Evolutionary conservation across 768 basidiomycete species (phyloP), one percentile per base, ranked within the genome.

Genomic region (Asterophora lycoperdoides): DNA sequence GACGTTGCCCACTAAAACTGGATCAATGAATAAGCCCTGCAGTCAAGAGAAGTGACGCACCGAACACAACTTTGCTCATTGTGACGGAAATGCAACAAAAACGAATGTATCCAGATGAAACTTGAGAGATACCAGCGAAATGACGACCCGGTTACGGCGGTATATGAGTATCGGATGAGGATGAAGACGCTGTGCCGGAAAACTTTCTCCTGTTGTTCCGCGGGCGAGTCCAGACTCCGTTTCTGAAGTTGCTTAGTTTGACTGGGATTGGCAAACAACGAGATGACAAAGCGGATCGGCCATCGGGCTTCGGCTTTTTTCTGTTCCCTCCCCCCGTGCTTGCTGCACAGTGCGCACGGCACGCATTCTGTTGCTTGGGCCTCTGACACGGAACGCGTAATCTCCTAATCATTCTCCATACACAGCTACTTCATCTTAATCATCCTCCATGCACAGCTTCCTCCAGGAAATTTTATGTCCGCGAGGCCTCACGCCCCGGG

Each of bases 1-100:
- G 7, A 92, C 89, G 77, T 92, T 92, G 49, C 89, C 89, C 41
- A 92, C 89, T 62, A 43, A 17, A 35, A 87, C n/a, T n/a, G n/a
- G n/a, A n/a, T n/a, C n/a, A n/a, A n/a, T n/a, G n/a, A n/a, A n/a
- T n/a, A n/a, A n/a, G n/a, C n/a, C n/a, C n/a, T n/a, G n/a, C n/a
- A n/a, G n/a, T n/a, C n/a, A n/a, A n/a, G n/a, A n/a, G n/a, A 26
- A 8, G 20, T 35, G 2, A 68, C 78, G 48, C 56, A 86, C 86
- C 85, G 54, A 86, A 86, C 13, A 86, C 84, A 7, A 86, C 84
- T 64, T 83, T 84, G 57, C 83, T 84, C 80, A 83, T 83, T 19
- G 11, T 51, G 26, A 29, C 18, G 46, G n/a, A 1, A 11, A 33
- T 20, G 14, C 30, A 3, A 26, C 18, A 8, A 20, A 17, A 23